Conservation (phyloP, 2,329 filamentous ascomycete genomes). For the Fonsecaea nubica region DNA sequence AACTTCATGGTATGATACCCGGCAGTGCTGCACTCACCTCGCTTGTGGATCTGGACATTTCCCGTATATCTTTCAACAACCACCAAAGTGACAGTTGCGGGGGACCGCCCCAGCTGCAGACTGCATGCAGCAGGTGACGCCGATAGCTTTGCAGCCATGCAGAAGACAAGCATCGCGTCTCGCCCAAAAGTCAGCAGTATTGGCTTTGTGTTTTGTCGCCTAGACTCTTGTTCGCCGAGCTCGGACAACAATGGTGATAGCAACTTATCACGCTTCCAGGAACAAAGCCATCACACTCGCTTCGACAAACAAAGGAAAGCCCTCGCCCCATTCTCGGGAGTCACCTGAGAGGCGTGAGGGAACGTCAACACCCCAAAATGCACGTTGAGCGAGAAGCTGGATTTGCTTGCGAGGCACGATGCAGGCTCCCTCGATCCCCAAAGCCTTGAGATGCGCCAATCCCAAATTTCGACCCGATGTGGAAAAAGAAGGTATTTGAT, state of each 20-base stretch:
- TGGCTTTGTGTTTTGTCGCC: not conserved
- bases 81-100: not conserved
- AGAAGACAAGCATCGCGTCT: not conserved
- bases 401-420: not conserved
- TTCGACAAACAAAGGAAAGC: not conserved
- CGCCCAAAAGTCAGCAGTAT: no score
- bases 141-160: not conserved
- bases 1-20: not conserved
- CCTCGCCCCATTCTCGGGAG: not conserved
- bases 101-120: not conserved
- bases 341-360: not conserved
- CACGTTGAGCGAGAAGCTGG: not conserved
- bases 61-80: no score
- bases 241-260: not conserved
- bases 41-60: not conserved
- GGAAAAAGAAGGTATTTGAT: not conserved
- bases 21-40: not conserved
- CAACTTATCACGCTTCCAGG: not conserved
- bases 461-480: not conserved
- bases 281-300: not conserved
- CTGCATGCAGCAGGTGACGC: not conserved
- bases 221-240: not conserved
- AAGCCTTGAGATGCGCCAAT: not conserved
- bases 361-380: not conserved
- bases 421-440: not conserved